Percentiles rank a stretch among this genome's conserved stretches.
phyloP scores from a whole-genome alignment of 163 green algal genomes.

The Coccomyxa subellipsoidea region DNA sequence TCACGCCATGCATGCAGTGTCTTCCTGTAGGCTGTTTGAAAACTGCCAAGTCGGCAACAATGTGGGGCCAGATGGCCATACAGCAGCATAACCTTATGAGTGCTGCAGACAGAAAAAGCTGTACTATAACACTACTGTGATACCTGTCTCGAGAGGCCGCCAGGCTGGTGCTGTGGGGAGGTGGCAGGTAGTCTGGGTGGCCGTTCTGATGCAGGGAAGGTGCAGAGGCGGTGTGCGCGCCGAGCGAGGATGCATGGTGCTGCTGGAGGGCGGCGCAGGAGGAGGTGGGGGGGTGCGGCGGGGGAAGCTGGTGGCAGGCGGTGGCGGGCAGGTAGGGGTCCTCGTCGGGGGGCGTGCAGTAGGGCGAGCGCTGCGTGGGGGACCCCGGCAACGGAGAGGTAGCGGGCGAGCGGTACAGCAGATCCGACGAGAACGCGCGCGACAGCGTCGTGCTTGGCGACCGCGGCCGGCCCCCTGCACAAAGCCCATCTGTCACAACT shows the following conservation, averaged over 20 bases:
- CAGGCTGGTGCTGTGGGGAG: neutral
- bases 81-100: no score
- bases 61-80: no score
- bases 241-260: neutral
- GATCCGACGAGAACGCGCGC: conserved; percentile 24
- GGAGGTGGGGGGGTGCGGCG: neutral
- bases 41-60: no score
- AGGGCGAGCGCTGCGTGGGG: conserved; percentile 5
- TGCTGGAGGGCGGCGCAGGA: neutral
- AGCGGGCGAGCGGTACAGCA: conserved; percentile 5
- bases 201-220: neutral
- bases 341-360: neutral
- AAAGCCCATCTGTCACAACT: neutral
- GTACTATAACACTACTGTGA: no score
- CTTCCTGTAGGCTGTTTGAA: no score
- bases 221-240: neutral
- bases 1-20: neutral
- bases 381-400: neutral
- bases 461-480: neutral
- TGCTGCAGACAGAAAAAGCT: no score
- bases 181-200: neutral
- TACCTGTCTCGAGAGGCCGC: neutral
- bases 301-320: neutral
- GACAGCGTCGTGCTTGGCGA: conserved; percentile 35
- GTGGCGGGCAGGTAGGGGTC: neutral